Evolutionary conservation across 768 basidiomycete genomes (phyloP).

Genomic region (Boletus sensibilis): DNA sequence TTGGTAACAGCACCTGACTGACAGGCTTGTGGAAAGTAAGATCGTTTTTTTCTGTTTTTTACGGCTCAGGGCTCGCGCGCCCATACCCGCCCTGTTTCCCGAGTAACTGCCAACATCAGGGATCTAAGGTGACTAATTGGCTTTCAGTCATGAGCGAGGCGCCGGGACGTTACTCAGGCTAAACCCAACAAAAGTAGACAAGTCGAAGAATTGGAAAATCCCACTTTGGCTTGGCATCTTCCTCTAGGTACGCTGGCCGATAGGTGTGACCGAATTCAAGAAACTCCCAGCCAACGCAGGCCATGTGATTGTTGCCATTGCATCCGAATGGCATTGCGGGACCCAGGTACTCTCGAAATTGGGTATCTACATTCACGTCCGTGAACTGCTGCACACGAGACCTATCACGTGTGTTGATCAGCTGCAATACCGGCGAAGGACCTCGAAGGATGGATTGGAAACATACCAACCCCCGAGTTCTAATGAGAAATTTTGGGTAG

Average conservation of each 20-base stretch:
- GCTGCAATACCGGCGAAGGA: background rate
- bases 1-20: background rate
- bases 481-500: background rate
- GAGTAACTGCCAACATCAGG: background rate
- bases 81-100: background rate
- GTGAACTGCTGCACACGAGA: background rate
- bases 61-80: background rate
- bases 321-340: background rate
- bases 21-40: background rate
- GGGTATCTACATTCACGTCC: background rate
- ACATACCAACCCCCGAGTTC: background rate
- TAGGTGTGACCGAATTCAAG: background rate
- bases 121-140: background rate
- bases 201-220: background rate
- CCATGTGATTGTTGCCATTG: background rate
- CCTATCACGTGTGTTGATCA: background rate
- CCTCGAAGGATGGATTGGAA: background rate
- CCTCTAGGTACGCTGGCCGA: background rate
- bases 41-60: background rate
- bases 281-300: background rate
- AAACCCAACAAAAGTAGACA: no score
- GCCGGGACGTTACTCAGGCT: no score
- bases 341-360: background rate
- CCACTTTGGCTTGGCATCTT: background rate
- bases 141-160: no score